A percentile compares a stretch with the other conserved stretches of the same genome.
Conservation (phyloP, 306 rosid genomes). For the Begonia fuchsioides region DNA sequence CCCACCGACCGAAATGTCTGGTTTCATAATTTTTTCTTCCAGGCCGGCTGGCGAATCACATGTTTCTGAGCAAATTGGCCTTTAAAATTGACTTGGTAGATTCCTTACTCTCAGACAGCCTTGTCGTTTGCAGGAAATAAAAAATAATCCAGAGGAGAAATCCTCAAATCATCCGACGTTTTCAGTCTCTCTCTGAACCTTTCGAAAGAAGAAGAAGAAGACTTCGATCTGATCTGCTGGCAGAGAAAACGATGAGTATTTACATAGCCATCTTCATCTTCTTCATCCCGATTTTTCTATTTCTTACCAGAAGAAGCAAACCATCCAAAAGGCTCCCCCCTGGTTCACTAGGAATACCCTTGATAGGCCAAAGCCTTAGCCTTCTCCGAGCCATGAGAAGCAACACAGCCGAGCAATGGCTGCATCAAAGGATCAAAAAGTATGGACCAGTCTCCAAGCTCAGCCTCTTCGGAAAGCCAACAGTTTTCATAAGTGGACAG, state of each 20-base stretch:
- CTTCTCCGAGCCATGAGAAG: slow-evolving; percentile 44
- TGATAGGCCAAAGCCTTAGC: slow-evolving; percentile 51
- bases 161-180: background rate
- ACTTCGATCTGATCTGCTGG: too few relatives aligned
- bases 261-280: slow-evolving; percentile 18
- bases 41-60: too few relatives aligned
- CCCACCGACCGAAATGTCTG: too few relatives aligned
- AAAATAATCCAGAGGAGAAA: too few relatives aligned
- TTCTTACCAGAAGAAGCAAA: slow-evolving; percentile 26
- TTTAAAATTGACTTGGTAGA: too few relatives aligned
- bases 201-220: background rate
- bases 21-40: too few relatives aligned
- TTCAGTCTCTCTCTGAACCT: background rate
- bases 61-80: too few relatives aligned
- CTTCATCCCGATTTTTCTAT: slow-evolving; percentile 25
- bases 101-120: too few relatives aligned
- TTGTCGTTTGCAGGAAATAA: too few relatives aligned
- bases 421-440: slow-evolving; percentile 29
- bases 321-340: slow-evolving; percentile 41
- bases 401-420: slow-evolving; percentile 58
- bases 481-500: slow-evolving; percentile 48
- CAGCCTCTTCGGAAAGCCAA: slow-evolving; percentile 56
- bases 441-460: slow-evolving; percentile 66
- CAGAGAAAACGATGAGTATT: slow-evolving; percentile 16
- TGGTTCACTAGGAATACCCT: slow-evolving; percentile 59